Evolutionary conservation across 768 basidiomycete species (phyloP), one percentile per base, ranked within the genome.

Genomic region (Russula earlei): DNA sequence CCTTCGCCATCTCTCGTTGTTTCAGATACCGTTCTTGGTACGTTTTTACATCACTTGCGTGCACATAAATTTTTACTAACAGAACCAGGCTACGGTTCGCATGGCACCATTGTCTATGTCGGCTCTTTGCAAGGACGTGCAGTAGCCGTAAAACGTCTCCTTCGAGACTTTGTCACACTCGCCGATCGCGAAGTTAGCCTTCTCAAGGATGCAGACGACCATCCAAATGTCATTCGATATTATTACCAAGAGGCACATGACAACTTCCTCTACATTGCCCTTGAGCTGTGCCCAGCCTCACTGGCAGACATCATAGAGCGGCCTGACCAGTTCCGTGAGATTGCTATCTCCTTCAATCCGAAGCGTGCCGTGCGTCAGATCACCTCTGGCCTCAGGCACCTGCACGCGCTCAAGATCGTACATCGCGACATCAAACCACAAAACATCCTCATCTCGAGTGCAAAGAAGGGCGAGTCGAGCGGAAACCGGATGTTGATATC

Each of bases 361-460:
- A 94, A 96, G 69, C 84, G 83, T 54, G 94, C 93, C 0, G 71
- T 98, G 57, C 77, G 75, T 46, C 91, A 98, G 70, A 85, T 98
- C 49, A 82, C 93, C 8, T 79, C 83, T 31, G 96, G 96, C 15
- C 70, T 99, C 60, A 78, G 85, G 51, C 93, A 98, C 69, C 75
- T 99, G 10, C 94, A 98, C 67, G 86, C 81, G 8, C 80, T 98
- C 64, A 96, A 95, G 71, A 87, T 98, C 55, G 83, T 97, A n/a
- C 95, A 98, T 72, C 82, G 95, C 31, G 95, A 98, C 68, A 96
- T 99, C 70, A 99, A 99, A 66, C 95, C 95, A 5, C 95, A 94
- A 69, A 99, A 99, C 66, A 97, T 99, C 53, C 80, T 99, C 14
- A 78, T 98, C 11, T 90, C 91, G 14, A 74, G 74, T 14, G 79